Percentiles rank a stretch among this genome's conserved stretches.
Conservation (phyloP, 176 grass and related monocot genomes). For the Aechmea fasciata region DNA sequence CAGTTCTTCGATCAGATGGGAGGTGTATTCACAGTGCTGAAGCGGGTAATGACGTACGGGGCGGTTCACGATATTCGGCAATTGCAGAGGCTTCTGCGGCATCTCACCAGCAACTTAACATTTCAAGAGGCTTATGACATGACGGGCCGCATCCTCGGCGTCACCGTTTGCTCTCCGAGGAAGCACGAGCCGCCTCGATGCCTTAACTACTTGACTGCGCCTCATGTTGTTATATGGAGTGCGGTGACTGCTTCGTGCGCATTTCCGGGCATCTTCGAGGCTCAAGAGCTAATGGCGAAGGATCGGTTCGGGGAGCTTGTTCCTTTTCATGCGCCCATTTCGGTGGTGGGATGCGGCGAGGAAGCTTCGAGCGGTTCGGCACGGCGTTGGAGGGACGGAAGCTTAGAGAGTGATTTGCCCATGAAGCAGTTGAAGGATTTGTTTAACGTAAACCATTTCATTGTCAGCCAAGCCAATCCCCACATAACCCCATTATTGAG, state of each 20-base stretch:
- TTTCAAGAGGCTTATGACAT: slow-evolving; percentile 98
- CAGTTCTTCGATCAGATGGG: slow-evolving; percentile 96
- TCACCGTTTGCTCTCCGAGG: slow-evolving; percentile 79
- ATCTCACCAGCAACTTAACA: slow-evolving; percentile 87
- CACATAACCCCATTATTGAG: slow-evolving; percentile 81
- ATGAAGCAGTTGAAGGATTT: slow-evolving; percentile 80
- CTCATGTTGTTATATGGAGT: slow-evolving; percentile 95
- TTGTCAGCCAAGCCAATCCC: slow-evolving; percentile 93
- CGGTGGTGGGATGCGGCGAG: slow-evolving; percentile 27
- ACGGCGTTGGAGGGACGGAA: slow-evolving; percentile 81
- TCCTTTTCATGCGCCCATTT: slow-evolving; percentile 75
- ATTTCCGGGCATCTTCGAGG: slow-evolving; percentile 89
- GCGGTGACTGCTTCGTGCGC: slow-evolving; percentile 89
- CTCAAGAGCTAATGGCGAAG: slow-evolving; percentile 94
- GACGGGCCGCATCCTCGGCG: slow-evolving; percentile 70
- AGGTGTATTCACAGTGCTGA: slow-evolving; percentile 67
- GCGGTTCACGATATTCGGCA: slow-evolving; percentile 81
- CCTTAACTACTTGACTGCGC: slow-evolving; percentile 87
- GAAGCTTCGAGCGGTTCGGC: slow-evolving; percentile 34
- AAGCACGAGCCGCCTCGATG: slow-evolving; percentile 86
- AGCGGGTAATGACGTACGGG: slow-evolving; percentile 67
- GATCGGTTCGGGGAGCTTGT: slow-evolving; percentile 85
- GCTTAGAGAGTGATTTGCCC: slow-evolving; percentile 89
- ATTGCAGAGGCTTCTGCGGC: slow-evolving; percentile 56
- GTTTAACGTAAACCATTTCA: slow-evolving; percentile 93